Percentiles rank a stretch among this genome's conserved stretches.
Evolutionary conservation across 106 monocot species (phyloP).

Genomic region (Iris macrosiphon): DNA sequence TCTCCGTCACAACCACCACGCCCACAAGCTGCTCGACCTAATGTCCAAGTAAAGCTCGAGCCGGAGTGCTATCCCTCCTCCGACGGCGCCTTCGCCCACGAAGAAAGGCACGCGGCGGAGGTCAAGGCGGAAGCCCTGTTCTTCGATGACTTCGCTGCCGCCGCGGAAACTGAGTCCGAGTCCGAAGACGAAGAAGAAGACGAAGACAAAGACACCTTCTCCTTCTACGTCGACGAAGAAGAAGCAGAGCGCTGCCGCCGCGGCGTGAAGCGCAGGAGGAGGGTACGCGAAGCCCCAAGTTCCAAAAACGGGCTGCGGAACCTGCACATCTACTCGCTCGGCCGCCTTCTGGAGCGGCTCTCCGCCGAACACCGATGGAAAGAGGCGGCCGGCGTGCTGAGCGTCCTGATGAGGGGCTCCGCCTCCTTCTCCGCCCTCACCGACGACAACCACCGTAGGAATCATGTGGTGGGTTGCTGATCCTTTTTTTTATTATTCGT

Average conservation of each 20-base stretch:
- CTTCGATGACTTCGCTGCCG: too few relatives aligned
- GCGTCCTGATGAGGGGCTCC: conserved; percentile 13
- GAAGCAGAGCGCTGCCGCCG: neutral
- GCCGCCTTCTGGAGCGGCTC: conserved; percentile 14
- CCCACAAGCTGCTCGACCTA: too few relatives aligned
- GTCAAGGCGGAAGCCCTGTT: too few relatives aligned
- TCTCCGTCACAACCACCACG: too few relatives aligned
- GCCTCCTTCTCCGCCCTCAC: neutral
- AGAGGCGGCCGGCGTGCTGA: conserved; percentile 36
- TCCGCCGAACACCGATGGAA: conserved; percentile 22
- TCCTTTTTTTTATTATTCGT: neutral
- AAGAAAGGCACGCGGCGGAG: too few relatives aligned
- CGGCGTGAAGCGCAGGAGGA: neutral
- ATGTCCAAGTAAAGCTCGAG: too few relatives aligned
- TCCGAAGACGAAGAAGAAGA: too few relatives aligned
- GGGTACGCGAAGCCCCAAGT: neutral
- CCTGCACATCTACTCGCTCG: neutral
- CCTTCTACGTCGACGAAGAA: neutral
- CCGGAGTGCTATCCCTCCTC: too few relatives aligned
- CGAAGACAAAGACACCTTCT: neutral
- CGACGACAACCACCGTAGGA: conserved; percentile 12
- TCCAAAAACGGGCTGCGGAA: neutral
- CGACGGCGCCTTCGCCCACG: too few relatives aligned
- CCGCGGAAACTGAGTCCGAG: too few relatives aligned
- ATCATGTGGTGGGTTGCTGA: conserved; percentile 12